These are phyloP conservation scores for Aspergillus sp. DNA, from an alignment of 2,329 filamentous ascomycete species.

Conservation along the genomic window DNA sequence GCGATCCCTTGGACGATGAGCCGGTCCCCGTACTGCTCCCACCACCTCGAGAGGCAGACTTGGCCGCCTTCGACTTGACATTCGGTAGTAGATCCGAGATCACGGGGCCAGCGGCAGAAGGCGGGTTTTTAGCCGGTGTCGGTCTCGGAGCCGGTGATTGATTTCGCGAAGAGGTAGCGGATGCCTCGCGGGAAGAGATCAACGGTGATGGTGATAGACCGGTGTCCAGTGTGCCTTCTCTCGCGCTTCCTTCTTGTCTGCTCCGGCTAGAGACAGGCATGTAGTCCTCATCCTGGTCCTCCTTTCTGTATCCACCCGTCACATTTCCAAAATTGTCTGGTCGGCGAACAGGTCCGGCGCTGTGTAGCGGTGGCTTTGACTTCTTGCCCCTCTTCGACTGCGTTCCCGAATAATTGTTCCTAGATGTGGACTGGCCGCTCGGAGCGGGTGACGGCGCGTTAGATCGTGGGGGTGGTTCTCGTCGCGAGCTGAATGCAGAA, in stretches of 20 bases:
- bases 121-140: constrained; percentile 52
- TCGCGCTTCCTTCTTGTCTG: constrained; percentile 31
- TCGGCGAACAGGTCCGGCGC: constrained; percentile 60
- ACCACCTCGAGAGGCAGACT: constrained; percentile 67
- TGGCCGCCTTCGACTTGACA: constrained; percentile 60
- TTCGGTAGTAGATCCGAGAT: constrained; percentile 73
- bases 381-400: constrained; percentile 52
- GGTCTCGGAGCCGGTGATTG: constrained; percentile 40
- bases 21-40: constrained; percentile 63
- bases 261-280: constrained; percentile 55
- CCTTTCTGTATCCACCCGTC: constrained; percentile 75
- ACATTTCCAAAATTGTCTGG: constrained; percentile 66
- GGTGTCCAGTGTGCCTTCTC: constrained; percentile 25
- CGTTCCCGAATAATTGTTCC: constrained; percentile 7
- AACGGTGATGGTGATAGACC: constrained; percentile 30
- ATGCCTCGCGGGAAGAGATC: constrained; percentile 41
- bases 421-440: background rate
- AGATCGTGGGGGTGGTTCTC: constrained; percentile 35
- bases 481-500: constrained; percentile 70
- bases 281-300: constrained; percentile 70
- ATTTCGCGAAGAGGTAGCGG: constrained; percentile 50
- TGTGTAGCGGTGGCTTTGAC: constrained; percentile 63
- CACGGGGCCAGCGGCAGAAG: constrained; percentile 73
- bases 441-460: constrained; percentile 32
- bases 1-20: constrained; percentile 57